Conservation (phyloP, 768 basidiomycete genomes). For the Mycena galopus region DNA sequence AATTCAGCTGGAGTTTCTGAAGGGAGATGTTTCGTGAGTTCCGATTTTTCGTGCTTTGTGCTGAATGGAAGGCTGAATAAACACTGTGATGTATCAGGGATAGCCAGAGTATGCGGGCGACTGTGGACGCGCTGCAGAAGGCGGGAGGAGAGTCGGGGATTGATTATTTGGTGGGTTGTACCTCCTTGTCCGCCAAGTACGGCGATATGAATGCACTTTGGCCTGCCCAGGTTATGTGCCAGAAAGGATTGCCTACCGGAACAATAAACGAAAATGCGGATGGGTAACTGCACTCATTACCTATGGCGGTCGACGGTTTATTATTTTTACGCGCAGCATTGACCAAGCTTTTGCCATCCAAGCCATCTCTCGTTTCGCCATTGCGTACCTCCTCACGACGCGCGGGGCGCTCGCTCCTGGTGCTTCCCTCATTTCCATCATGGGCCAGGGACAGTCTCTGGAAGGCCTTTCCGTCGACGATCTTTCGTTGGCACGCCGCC, state of each 20-base stretch:
- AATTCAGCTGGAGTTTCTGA: constrained; percentile 8
- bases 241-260: not conserved
- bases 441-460: not conserved
- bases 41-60: not conserved
- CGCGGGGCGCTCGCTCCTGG: not conserved
- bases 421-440: constrained; percentile 14
- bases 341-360: constrained; percentile 8
- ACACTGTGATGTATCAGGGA: not conserved
- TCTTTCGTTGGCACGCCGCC: not conserved
- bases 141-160: not conserved
- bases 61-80: not conserved
- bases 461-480: constrained; percentile 10
- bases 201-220: not conserved
- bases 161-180: constrained; percentile 5
- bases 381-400: constrained; percentile 10
- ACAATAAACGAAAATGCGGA: constrained; percentile 5
- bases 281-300: not conserved
- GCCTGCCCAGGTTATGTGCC: constrained; percentile 9
- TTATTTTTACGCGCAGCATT: not conserved
- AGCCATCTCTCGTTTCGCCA: constrained; percentile 4
- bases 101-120: not conserved
- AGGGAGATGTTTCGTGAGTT: constrained; percentile 16
- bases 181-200: not conserved
- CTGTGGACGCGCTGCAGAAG: not conserved
- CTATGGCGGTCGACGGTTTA: too few relatives aligned